A percentile compares a stretch with the other conserved stretches of the same genome.
These are phyloP conservation scores for Cyclostephanos tholiformis DNA, from an alignment of 108 stramenopile species.

Conservation along the genomic window DNA sequence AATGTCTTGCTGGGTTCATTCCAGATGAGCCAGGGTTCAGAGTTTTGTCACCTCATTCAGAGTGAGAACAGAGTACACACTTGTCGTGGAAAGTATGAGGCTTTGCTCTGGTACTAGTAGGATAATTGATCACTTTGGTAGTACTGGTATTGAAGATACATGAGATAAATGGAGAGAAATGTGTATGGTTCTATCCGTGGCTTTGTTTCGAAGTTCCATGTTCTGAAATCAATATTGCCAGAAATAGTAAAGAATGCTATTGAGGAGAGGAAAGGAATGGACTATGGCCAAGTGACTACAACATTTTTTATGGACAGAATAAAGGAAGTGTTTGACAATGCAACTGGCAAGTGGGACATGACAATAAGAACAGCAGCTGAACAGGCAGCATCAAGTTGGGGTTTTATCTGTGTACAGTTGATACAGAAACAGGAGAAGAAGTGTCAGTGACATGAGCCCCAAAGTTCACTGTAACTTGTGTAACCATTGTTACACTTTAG, in stretches of 20 bases:
- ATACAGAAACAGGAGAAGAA: background rate
- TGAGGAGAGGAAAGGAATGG: conserved; percentile 1
- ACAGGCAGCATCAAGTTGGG: background rate
- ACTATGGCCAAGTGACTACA: conserved; percentile 16
- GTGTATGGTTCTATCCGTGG: background rate
- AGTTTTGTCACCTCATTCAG: conserved; percentile 45
- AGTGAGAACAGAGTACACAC: conserved; percentile 2
- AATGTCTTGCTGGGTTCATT: conserved; percentile 32
- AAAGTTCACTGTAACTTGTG: no score
- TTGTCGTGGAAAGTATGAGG: conserved; percentile 5
- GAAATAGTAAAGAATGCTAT: conserved; percentile 4
- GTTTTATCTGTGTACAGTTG: background rate
- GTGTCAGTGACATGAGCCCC: no score
- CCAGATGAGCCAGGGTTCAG: conserved; percentile 26
- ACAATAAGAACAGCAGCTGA: background rate
- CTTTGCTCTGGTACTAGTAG: conserved; percentile 14
- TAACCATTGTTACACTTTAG: no score
- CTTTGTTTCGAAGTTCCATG: background rate
- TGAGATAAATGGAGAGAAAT: background rate
- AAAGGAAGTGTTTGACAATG: background rate
- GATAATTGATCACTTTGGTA: background rate
- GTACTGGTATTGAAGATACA: conserved; percentile 1
- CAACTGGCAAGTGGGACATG: background rate
- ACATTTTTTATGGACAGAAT: background rate
- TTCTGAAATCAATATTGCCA: background rate